Evolutionary conservation across 2,329 filamentous ascomycete species (phyloP), one percentile per base, ranked within the genome.

Genomic region (Botryotinia convoluta): DNA sequence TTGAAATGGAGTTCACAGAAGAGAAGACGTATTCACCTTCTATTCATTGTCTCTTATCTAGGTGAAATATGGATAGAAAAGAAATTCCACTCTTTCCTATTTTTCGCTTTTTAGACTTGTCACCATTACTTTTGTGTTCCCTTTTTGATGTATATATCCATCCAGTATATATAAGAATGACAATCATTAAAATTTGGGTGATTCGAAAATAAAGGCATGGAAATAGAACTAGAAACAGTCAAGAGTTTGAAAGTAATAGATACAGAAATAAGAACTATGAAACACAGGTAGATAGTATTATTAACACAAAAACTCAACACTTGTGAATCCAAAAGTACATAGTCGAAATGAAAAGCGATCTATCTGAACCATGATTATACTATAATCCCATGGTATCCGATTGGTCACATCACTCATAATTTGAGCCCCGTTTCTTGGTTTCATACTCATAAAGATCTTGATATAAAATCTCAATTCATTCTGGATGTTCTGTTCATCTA

Each of bases 1-100:
- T 7, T 1, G 9, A 14, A 54, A 14, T 16, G 48, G 1, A 54
- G 14, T n/a, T 5, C 0, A 1, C 12, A n/a, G 9, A 14, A 16
- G 12, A 16, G 48, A 14, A n/a, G 26, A 16, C 12, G 12, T 16
- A 14, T 14, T 54, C 16, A n/a, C 12, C 48, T 54, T n/a, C 48
- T n/a, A 4, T n/a, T 54, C 26, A n/a, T n/a, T 3, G 5, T 3
- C 26, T n/a, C 26, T 14, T 54, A 16, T n/a, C 26, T n/a, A 54
- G 5, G 12, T 16, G 26, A 54, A 8, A n/a, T 7, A n/a, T 54
- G 26, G 5, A 54, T n/a, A 26, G 26, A 5, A 54, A 54, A n/a
- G 12, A n/a, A 14, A 2, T 54, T 54, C 3, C 26, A n/a, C 12
- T 3, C 12, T 14, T n/a, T 51, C 48, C 48, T 14, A 1, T n/a